Percentiles rank a stretch among this genome's conserved stretches.
phyloP scores from a whole-genome alignment of 768 basidiomycete genomes.

The Tulasnella sp. region DNA sequence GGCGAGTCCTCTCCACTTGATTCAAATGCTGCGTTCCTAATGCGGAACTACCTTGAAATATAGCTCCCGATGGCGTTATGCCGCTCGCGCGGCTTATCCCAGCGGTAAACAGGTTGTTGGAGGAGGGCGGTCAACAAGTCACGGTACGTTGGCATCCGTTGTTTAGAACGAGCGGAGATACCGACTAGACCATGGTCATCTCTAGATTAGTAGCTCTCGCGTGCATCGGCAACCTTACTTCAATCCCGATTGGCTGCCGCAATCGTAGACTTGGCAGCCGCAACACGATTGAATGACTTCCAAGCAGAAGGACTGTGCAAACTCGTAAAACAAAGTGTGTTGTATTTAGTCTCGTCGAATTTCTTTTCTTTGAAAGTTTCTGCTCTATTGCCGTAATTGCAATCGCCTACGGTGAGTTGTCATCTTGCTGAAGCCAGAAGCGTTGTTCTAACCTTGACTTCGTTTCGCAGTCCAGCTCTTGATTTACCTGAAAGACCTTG shows the following conservation, averaged over 20 bases:
- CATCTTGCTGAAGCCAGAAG: neutral
- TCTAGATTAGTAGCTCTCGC: neutral
- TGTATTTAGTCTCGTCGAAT: neutral
- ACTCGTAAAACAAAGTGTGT: neutral
- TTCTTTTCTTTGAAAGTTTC: neutral
- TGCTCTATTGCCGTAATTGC: neutral
- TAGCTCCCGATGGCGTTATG: neutral
- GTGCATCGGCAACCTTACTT: neutral
- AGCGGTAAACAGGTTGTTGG: neutral
- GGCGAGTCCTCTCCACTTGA: neutral
- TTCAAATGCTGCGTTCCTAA: neutral
- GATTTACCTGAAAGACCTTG: neutral
- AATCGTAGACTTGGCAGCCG: neutral
- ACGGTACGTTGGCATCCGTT: neutral
- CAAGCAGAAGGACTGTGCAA: neutral
- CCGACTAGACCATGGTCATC: neutral
- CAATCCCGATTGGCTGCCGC: neutral
- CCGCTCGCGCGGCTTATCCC: neutral
- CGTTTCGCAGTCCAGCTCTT: neutral
- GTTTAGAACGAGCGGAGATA: neutral
- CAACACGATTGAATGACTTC: neutral
- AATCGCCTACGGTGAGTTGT: neutral
- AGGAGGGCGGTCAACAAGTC: neutral
- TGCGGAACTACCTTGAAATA: neutral
- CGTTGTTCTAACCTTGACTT: neutral